These are phyloP conservation scores for Alloteropsis semialata DNA, from an alignment of 176 grass and related monocot genomes.

Conservation along the genomic window DNA sequence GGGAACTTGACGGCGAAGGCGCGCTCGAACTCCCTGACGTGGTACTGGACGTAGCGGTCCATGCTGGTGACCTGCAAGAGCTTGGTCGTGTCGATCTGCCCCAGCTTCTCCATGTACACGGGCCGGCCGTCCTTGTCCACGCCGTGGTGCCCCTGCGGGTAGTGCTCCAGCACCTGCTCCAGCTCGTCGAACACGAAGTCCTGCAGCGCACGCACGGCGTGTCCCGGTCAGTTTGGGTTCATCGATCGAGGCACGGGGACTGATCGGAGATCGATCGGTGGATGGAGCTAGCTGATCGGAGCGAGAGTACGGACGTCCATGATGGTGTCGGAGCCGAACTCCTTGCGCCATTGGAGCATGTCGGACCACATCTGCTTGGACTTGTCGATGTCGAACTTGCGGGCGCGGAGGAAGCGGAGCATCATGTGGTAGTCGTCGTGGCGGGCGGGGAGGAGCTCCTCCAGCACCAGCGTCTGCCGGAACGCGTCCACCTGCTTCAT, in stretches of 20 bases:
- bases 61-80: slow-evolving; percentile 80
- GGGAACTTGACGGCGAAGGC: slow-evolving; percentile 95
- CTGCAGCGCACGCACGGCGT: neutral
- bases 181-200: slow-evolving; percentile 85
- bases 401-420: slow-evolving; percentile 76
- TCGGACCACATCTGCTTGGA: slow-evolving; percentile 92
- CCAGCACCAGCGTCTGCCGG: slow-evolving; percentile 84
- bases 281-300: neutral
- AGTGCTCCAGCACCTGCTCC: slow-evolving; percentile 88
- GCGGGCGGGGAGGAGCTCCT: slow-evolving; percentile 87
- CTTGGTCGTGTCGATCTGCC: slow-evolving; percentile 81
- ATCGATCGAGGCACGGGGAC: too few relatives aligned
- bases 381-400: slow-evolving; percentile 95
- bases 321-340: slow-evolving; percentile 75
- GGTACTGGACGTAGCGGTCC: slow-evolving; percentile 89
- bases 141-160: slow-evolving; percentile 96
- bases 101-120: slow-evolving; percentile 91
- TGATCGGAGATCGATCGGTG: neutral
- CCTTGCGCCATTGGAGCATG: slow-evolving; percentile 87
- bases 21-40: slow-evolving; percentile 92
- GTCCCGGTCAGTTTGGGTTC: too few relatives aligned
- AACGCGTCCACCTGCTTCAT: slow-evolving; percentile 90
- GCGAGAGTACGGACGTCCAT: slow-evolving; percentile 29
- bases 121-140: slow-evolving; percentile 87
- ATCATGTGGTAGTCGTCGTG: slow-evolving; percentile 99